phyloP scores from a whole-genome alignment of 2,329 filamentous ascomycete genomes.

The Cladobotryum mycophilum region DNA sequence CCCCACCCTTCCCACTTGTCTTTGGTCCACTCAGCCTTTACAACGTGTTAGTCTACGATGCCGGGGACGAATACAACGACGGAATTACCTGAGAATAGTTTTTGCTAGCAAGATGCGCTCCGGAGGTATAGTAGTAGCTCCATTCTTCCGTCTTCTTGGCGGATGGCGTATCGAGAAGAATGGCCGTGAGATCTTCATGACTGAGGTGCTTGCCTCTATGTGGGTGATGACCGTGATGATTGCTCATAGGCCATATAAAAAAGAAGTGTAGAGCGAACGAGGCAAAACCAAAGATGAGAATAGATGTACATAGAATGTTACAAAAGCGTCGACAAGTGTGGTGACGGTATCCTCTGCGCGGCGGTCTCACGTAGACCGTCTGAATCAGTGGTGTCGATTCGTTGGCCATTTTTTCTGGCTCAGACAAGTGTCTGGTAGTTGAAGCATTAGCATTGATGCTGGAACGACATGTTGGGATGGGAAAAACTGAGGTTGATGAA shows the following conservation, averaged over 20 bases:
- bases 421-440: conserved; percentile 11
- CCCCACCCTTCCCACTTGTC: conserved; percentile 69
- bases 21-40: conserved; percentile 64
- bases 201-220: background rate
- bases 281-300: conserved; percentile 45
- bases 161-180: conserved; percentile 54
- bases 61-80: background rate
- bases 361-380: conserved; percentile 50
- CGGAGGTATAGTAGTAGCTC: conserved; percentile 72
- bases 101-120: conserved; percentile 69
- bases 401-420: conserved; percentile 29
- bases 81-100: conserved; percentile 60
- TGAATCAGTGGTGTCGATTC: conserved; percentile 64
- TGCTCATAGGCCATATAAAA: conserved; percentile 31
- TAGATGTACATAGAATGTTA: conserved; percentile 52
- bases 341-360: conserved; percentile 51
- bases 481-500: background rate
- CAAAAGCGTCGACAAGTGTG: conserved; percentile 59
- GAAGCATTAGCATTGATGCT: background rate
- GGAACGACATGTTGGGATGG: too few species aligned
- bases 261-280: conserved; percentile 44
- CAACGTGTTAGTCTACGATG: conserved; percentile 5
- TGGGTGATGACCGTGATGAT: conserved; percentile 19
- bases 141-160: conserved; percentile 57
- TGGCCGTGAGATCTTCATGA: conserved; percentile 41